Evolutionary conservation across 352 stramenopile genomes (phyloP), one percentile per base, ranked within the genome.

Genomic region (Pythium periplocum): DNA sequence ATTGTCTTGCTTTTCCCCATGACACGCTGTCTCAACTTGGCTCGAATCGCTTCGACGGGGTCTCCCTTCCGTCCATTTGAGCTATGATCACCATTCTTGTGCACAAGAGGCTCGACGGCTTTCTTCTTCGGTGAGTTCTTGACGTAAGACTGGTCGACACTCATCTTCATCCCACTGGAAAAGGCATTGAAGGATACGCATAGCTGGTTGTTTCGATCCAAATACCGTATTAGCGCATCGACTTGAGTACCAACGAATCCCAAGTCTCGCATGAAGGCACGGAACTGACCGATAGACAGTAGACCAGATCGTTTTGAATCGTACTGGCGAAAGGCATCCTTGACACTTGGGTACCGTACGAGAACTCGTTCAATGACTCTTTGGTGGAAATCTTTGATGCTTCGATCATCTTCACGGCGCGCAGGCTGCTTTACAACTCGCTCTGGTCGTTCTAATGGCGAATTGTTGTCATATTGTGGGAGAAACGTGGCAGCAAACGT

Each of bases 1-100:
- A 89, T 89, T 17, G 67, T 85, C 57, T 89, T 89, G 64, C 62
- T 83, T n/a, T 79, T 66, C 0, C 75, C 78, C 66, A 89, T 85
- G 4, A 87, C 74, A 42, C 78, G 71, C 50, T 89, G 71, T 0
- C 75, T 67, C 6, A 89, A 50, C 56, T 83, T 81, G 1, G 56
- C 60, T 17, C 78, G 72, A 33, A 89, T 82, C 8, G 45, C 47
- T 42, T 87, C 75, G 61, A 89, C 79, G 9, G 75, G 71, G 33
- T 73, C 67, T 26, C 67, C 56, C 34, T 36, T 51, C 34, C 62
- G 0, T 33, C 39, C 49, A 59, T 80, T 3, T 7, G 51, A 37
- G 58, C 68, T 1, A 1, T 44, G 43, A 64, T 64, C 0, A 48
- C 45, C 9, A 60, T 50, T 8, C 62, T 68, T 55, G 69, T 77